Evolutionary conservation across 2,329 filamentous ascomycete genomes (phyloP), one percentile per base, ranked within the genome.

Genomic region (Leptosphaerulina australis): DNA sequence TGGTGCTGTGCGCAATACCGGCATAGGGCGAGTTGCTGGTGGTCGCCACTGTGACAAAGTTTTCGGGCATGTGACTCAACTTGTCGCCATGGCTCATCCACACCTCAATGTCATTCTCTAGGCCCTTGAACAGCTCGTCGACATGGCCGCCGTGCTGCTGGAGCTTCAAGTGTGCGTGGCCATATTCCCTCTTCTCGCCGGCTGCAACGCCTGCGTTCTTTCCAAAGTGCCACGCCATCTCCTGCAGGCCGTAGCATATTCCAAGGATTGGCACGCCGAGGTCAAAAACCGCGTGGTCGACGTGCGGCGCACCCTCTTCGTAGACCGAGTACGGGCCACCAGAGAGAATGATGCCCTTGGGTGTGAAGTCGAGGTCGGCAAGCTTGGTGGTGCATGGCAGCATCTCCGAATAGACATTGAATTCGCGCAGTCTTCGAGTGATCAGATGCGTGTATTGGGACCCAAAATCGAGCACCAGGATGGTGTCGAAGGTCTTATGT

Each of bases 31-130:
- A 85, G 76, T 94, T 95, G 40, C 78, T 69, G 2, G 91, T 93
- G 4, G 80, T 87, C 40, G 88, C 91, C 62, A 96, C 84, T 12
- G 81, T 85, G 52, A 83, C 76, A 70, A 96, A 96, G 30, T 80
- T 83, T 26, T 86, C 77, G 7, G 92, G 92, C 29, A 96, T 79
- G 46, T 81, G 77, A 29, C 81, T 81, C 9, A 97, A 82, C 79
- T 96, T 96, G 76, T 97, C 91, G 50, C 86, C 87, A 71, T 97
- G 93, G 60, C 84, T 88, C 92, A 97, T 97, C 81, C 84, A 93
- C 11, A 90, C 84, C 54, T 88, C 81, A 63, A 90, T 80, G 41
- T 83, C 77, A 53, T 89, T 85, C 51, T 85, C 87, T 9, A 96
- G 68, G 12, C 86, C 90, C 21, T 84, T 80, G 73, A 97, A 97